A percentile compares a stretch with the other conserved stretches of the same genome.
Evolutionary conservation across 2,329 filamentous ascomycete genomes (phyloP).

Genomic region (Aschersonia sp.): DNA sequence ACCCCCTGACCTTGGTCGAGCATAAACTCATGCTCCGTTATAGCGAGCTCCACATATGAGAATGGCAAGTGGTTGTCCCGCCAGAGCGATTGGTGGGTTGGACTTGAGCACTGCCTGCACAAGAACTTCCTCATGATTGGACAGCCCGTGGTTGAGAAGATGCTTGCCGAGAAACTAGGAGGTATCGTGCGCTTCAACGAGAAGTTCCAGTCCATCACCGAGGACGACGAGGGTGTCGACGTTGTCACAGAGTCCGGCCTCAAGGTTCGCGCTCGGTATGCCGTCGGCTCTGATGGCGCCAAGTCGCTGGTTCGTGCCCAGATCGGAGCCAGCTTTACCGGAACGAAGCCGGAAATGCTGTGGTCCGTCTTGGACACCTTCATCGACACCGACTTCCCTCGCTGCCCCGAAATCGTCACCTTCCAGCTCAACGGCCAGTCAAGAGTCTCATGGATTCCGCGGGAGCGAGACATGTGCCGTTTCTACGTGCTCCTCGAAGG

Average conservation of each 20-base stretch:
- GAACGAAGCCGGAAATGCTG: slow-evolving; percentile 33
- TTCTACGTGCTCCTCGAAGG: slow-evolving; percentile 33
- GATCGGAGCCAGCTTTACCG: slow-evolving; percentile 24
- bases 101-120: slow-evolving; percentile 26
- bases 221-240: slow-evolving; percentile 37
- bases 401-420: slow-evolving; percentile 30
- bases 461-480: slow-evolving; percentile 29
- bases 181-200: slow-evolving; percentile 21
- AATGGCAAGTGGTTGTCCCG: slow-evolving; percentile 30
- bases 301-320: slow-evolving; percentile 28
- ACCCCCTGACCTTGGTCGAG: not conserved
- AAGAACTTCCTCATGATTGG: slow-evolving; percentile 36
- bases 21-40: not conserved
- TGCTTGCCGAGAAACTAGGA: slow-evolving; percentile 19
- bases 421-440: slow-evolving; percentile 29
- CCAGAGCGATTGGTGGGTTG: slow-evolving; percentile 32
- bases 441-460: slow-evolving; percentile 31
- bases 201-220: slow-evolving; percentile 29
- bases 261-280: slow-evolving; percentile 22
- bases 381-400: slow-evolving; percentile 31
- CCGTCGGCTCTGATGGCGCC: slow-evolving; percentile 37
- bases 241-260: slow-evolving; percentile 17
- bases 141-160: slow-evolving; percentile 27
- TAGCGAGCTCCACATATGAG: slow-evolving; percentile 29
- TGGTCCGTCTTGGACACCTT: slow-evolving; percentile 34